phyloP scores from a whole-genome alignment of 2,329 filamentous ascomycete genomes.

The Thielaviopsis cerberus region DNA sequence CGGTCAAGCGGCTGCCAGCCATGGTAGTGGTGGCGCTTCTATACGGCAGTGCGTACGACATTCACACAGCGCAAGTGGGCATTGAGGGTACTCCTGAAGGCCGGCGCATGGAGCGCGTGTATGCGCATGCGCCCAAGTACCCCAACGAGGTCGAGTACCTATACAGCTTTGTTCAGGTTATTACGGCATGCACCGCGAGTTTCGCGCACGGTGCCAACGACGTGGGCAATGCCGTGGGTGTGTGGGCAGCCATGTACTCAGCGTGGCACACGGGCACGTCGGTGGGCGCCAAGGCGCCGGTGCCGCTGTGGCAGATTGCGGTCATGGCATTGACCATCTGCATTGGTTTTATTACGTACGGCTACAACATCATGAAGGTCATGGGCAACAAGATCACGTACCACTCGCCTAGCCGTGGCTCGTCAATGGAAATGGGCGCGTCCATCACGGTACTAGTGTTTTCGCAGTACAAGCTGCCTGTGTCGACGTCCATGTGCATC shows the following conservation, averaged over 20 bases:
- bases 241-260: slow-evolving; percentile 52
- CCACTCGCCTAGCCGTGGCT: slow-evolving; percentile 38
- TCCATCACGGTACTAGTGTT: slow-evolving; percentile 60
- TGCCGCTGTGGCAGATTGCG: slow-evolving; percentile 60
- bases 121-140: slow-evolving; percentile 44
- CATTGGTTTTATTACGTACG: slow-evolving; percentile 52
- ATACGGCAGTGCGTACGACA: slow-evolving; percentile 68
- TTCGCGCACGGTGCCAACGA: slow-evolving; percentile 66
- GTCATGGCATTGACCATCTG: slow-evolving; percentile 46
- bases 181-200: slow-evolving; percentile 53
- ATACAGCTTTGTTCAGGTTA: slow-evolving; percentile 47
- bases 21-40: slow-evolving; percentile 42
- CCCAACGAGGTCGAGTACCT: slow-evolving; percentile 51
- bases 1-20: slow-evolving; percentile 50
- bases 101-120: slow-evolving; percentile 49
- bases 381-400: slow-evolving; percentile 71
- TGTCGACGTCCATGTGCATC: slow-evolving; percentile 65
- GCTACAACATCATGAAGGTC: slow-evolving; percentile 74
- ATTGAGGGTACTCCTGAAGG: slow-evolving; percentile 55
- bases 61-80: slow-evolving; percentile 57
- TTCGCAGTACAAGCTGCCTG: slow-evolving; percentile 56
- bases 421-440: slow-evolving; percentile 64
- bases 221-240: slow-evolving; percentile 51
- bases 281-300: slow-evolving; percentile 40
- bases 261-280: slow-evolving; percentile 47